Conservation (phyloP, 2,329 filamentous ascomycete species). For the Sordariomycetes sp. region DNA sequence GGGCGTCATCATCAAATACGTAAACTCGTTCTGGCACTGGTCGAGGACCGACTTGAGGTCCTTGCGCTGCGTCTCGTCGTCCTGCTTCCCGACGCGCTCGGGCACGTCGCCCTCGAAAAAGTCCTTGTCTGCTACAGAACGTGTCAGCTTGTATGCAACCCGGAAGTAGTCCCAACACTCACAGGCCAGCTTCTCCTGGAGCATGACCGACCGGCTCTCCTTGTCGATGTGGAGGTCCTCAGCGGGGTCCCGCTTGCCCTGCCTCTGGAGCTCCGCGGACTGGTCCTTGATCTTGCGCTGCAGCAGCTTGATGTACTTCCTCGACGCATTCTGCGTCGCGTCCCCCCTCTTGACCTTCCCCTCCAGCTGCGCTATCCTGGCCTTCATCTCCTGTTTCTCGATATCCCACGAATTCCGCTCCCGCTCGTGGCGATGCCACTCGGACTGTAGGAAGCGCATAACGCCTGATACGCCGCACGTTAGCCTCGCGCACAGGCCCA, state of each 20-base stretch:
- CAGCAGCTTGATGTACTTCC: slow-evolving; percentile 80
- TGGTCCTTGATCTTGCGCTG: slow-evolving; percentile 82
- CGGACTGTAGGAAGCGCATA: slow-evolving; percentile 97
- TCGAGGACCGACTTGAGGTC: slow-evolving; percentile 49
- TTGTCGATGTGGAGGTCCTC: slow-evolving; percentile 29
- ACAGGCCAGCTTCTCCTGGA: slow-evolving; percentile 45
- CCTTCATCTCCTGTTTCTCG: slow-evolving; percentile 97
- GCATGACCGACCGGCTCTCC: slow-evolving; percentile 32
- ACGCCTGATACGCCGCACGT: slow-evolving; percentile 49
- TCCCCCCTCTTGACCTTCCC: slow-evolving; percentile 79
- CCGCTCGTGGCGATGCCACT: slow-evolving; percentile 97
- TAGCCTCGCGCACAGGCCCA: neutral
- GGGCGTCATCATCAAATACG: slow-evolving; percentile 54
- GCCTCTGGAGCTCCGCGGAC: slow-evolving; percentile 53
- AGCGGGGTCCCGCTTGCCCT: slow-evolving; percentile 26
- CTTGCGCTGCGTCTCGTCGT: slow-evolving; percentile 35
- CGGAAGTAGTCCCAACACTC: slow-evolving; percentile 7
- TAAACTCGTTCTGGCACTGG: slow-evolving; percentile 52
- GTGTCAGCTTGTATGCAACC: neutral
- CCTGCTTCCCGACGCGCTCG: slow-evolving; percentile 22
- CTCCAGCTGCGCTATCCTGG: slow-evolving; percentile 86
- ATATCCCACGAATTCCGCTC: slow-evolving; percentile 99
- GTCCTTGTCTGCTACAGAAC: neutral
- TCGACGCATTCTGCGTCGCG: slow-evolving; percentile 75
- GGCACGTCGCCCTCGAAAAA: slow-evolving; percentile 4